These are phyloP conservation scores for Lichtheimia ornata DNA, from an alignment of 371 early-diverging fungal genomes.

Conservation along the genomic window DNA sequence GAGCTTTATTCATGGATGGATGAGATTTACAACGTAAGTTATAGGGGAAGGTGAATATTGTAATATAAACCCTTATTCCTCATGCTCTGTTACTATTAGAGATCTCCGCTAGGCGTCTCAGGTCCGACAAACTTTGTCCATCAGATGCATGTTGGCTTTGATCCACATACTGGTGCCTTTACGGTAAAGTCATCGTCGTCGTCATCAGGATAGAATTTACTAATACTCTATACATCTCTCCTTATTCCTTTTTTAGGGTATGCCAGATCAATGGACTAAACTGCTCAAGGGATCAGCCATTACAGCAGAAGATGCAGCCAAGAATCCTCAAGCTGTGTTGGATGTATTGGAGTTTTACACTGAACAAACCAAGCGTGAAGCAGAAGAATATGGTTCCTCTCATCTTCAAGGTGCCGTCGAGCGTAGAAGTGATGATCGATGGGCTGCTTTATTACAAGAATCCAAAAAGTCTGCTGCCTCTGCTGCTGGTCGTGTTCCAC, in stretches of 20 bases:
- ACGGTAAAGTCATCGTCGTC: conserved; percentile 62
- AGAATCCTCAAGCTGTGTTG: conserved; percentile 92
- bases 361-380: conserved; percentile 63
- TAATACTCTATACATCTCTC: neutral
- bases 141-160: conserved; percentile 96
- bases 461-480: conserved; percentile 11
- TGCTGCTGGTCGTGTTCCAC: conserved; percentile 10
- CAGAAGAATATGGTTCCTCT: conserved; percentile 49
- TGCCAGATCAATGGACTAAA: conserved; percentile 89
- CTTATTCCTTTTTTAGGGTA: conserved; percentile 54
- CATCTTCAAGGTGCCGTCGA: conserved; percentile 42
- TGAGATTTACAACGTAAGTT: conserved; percentile 82
- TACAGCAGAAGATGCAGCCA: conserved; percentile 89
- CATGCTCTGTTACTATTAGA: conserved; percentile 17
- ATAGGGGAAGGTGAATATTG: neutral
- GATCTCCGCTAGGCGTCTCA: conserved; percentile 75
- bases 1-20: conserved; percentile 99
- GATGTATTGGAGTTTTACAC: conserved; percentile 95
- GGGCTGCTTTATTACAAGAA: conserved; percentile 42
- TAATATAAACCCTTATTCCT: neutral
- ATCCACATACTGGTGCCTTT: conserved; percentile 90
- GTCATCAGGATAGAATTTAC: neutral
- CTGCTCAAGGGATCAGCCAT: conserved; percentile 85
- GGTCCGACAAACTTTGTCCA: conserved; percentile 95
- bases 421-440: conserved; percentile 45